A percentile compares a stretch with the other conserved stretches of the same genome.
Evolutionary conservation across 768 basidiomycete species (phyloP).

Genomic region (Lanmaoa pseudosensibilis): DNA sequence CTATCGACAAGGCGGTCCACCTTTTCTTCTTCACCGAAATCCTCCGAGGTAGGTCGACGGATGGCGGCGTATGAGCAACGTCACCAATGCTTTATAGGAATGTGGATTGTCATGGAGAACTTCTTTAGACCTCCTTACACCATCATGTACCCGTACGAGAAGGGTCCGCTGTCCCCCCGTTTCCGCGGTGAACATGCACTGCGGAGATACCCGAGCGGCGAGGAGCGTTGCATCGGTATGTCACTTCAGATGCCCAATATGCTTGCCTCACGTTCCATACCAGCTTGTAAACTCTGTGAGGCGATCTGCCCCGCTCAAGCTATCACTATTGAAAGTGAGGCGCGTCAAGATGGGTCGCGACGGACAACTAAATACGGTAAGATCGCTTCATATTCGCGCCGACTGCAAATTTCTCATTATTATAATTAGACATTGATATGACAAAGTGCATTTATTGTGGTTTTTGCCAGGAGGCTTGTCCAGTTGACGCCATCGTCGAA

Average conservation of each 20-base stretch:
- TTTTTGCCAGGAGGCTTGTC: conserved; percentile 99
- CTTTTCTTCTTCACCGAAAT: conserved; percentile 99
- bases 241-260: conserved; percentile 10
- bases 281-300: conserved; percentile 98
- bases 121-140: conserved; percentile 96
- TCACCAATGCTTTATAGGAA: conserved; percentile 54
- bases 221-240: conserved; percentile 98
- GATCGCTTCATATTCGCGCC: conserved; percentile 17
- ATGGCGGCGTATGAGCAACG: not conserved
- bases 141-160: conserved; percentile 98
- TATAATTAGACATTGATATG: conserved; percentile 89
- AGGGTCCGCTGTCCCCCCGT: conserved; percentile 94
- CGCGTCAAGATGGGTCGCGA: conserved; percentile 91
- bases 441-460: conserved; percentile 99
- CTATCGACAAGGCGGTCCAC: conserved; percentile 94
- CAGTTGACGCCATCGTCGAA: conserved; percentile 99
- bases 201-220: conserved; percentile 93
- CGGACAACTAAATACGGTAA: conserved; percentile 96
- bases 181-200: conserved; percentile 99
- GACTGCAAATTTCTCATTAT: not conserved
- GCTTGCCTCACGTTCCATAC: conserved; percentile 5
- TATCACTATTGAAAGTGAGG: conserved; percentile 98
- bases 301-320: conserved; percentile 99
- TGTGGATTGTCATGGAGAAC: conserved; percentile 95
- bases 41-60: conserved; percentile 70